These are phyloP conservation scores for Brassica rapa DNA, from an alignment of 345 rosid species.

Conservation along the genomic window DNA sequence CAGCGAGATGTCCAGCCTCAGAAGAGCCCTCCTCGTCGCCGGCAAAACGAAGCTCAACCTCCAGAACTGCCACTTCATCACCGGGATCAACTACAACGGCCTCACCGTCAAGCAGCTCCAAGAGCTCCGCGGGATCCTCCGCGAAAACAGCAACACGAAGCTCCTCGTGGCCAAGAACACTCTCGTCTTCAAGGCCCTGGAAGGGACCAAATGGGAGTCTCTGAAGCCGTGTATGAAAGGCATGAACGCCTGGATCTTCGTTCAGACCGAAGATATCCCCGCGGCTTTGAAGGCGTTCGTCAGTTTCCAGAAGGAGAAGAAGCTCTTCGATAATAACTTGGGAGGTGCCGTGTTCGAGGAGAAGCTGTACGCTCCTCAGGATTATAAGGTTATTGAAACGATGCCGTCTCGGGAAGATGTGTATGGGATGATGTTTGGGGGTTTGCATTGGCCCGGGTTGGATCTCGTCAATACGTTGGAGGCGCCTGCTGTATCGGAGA, in stretches of 20 bases:
- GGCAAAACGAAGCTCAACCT: slow-evolving; percentile 60
- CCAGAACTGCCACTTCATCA: slow-evolving; percentile 74
- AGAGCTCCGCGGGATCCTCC: slow-evolving; percentile 66
- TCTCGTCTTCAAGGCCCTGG: slow-evolving; percentile 75
- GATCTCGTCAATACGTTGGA: slow-evolving; percentile 78
- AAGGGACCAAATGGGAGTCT: slow-evolving; percentile 82
- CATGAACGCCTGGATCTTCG: slow-evolving; percentile 94
- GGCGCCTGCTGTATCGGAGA: slow-evolving; percentile 54
- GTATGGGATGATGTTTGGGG: slow-evolving; percentile 68
- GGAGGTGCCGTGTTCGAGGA: slow-evolving; percentile 92
- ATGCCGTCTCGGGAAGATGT: slow-evolving; percentile 81
- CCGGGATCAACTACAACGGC: slow-evolving; percentile 75
- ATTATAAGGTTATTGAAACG: slow-evolving; percentile 67
- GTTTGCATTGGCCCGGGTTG: slow-evolving; percentile 72
- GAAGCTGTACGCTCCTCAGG: slow-evolving; percentile 71
- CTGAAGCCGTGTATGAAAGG: slow-evolving; percentile 94
- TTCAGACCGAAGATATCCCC: slow-evolving; percentile 85
- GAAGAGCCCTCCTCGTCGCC: slow-evolving; percentile 40
- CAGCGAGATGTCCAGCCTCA: slow-evolving; percentile 33
- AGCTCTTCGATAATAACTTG: slow-evolving; percentile 68
- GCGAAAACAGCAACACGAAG: slow-evolving; percentile 57
- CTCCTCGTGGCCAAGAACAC: slow-evolving; percentile 87
- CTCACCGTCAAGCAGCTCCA: slow-evolving; percentile 81
- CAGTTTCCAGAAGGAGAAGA: slow-evolving; percentile 71
- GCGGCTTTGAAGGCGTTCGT: slow-evolving; percentile 73